These are phyloP conservation scores for Serpula lacrymans DNA, from an alignment of 768 basidiomycete genomes.

Conservation along the genomic window DNA sequence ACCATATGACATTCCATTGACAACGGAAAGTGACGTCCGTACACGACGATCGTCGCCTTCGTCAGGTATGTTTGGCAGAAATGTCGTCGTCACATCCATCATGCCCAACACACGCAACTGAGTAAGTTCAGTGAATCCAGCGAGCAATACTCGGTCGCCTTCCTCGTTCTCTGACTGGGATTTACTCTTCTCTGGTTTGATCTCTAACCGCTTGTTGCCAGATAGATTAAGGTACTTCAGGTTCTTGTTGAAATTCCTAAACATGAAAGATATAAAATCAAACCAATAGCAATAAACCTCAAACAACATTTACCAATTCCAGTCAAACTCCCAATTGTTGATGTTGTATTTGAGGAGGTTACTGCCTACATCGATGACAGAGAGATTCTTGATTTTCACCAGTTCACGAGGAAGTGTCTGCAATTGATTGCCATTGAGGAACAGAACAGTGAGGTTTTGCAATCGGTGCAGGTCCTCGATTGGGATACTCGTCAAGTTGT, in stretches of 20 bases:
- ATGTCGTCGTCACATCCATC: conserved; percentile 86
- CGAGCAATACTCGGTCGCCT: conserved; percentile 42
- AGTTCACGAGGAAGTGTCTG: conserved; percentile 91
- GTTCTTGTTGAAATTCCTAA: conserved; percentile 94
- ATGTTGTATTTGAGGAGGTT: conserved; percentile 96
- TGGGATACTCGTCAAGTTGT: conserved; percentile 85
- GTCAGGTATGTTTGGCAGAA: conserved; percentile 65
- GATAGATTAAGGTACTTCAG: conserved; percentile 94
- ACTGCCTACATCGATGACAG: conserved; percentile 87
- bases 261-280: background rate
- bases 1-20: conserved; percentile 92
- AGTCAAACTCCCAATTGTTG: conserved; percentile 98
- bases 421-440: conserved; percentile 90
- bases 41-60: conserved; percentile 88
- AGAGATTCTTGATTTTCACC: conserved; percentile 74
- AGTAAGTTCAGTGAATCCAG: conserved; percentile 84
- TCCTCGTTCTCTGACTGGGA: conserved; percentile 16
- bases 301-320: conserved; percentile 82
- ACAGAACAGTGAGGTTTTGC: conserved; percentile 67
- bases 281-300: background rate
- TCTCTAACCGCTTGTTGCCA: conserved; percentile 94
- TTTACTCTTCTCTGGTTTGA: conserved; percentile 66
- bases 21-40: conserved; percentile 83
- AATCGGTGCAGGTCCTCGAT: conserved; percentile 82
- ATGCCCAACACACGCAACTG: conserved; percentile 90